phyloP scores from a whole-genome alignment of 1,284 basidiomycete species.

The Ustilago loliicola region DNA sequence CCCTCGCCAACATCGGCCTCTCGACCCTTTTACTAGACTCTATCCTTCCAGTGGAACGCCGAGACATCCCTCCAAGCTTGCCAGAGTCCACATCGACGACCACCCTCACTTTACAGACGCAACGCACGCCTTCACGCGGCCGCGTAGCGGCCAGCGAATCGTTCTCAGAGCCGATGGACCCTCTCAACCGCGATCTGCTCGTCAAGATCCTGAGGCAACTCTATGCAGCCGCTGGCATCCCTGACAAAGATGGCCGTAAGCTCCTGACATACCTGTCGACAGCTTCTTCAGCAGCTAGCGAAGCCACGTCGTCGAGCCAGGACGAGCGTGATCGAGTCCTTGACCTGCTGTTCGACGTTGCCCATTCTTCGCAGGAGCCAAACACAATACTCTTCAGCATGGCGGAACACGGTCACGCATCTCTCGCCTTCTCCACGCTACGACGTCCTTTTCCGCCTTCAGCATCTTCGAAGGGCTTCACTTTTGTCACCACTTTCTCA shows the following conservation, averaged over 20 bases:
- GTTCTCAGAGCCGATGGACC: background rate
- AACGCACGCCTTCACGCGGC: background rate
- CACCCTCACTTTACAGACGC: background rate
- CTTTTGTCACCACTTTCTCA: slow-evolving; percentile 49
- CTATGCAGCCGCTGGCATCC: slow-evolving; percentile 45
- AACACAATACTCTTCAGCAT: slow-evolving; percentile 51
- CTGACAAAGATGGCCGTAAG: slow-evolving; percentile 42
- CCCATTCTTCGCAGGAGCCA: slow-evolving; percentile 42
- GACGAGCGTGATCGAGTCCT: slow-evolving; percentile 28
- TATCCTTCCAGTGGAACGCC: slow-evolving; percentile 8
- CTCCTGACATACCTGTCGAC: slow-evolving; percentile 33
- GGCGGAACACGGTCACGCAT: slow-evolving; percentile 47
- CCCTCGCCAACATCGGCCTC: slow-evolving; percentile 19
- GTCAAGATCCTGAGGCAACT: slow-evolving; percentile 19
- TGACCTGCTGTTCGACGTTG: slow-evolving; percentile 49
- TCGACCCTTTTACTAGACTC: slow-evolving; percentile 27
- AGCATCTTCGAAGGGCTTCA: slow-evolving; percentile 45
- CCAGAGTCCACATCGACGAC: slow-evolving; percentile 7
- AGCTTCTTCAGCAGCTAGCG: background rate
- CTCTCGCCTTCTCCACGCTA: slow-evolving; percentile 54
- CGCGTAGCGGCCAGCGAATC: background rate
- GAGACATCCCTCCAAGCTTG: background rate
- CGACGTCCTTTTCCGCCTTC: slow-evolving; percentile 59
- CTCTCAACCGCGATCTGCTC: slow-evolving; percentile 14
- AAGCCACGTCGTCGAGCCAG: background rate